These are phyloP conservation scores for Psilocybe cyanescens DNA, from an alignment of 768 basidiomycete species.

Conservation along the genomic window DNA sequence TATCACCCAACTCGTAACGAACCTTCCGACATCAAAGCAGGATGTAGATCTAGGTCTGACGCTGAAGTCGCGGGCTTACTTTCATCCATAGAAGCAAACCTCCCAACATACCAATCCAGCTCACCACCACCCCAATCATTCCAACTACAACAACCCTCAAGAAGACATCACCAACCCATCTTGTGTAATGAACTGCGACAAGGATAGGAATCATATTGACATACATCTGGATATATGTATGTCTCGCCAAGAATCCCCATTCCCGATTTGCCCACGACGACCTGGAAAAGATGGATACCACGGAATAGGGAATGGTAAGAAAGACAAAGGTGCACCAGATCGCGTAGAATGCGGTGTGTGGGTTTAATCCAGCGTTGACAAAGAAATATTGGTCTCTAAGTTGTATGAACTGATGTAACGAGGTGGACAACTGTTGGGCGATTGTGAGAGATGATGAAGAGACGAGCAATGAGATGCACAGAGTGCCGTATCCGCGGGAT, in stretches of 20 bases:
- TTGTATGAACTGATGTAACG: neutral
- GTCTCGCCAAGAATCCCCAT: constrained; percentile 22
- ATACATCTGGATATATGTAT: constrained; percentile 22
- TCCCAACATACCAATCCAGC: constrained; percentile 6
- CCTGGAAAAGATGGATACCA: constrained; percentile 20
- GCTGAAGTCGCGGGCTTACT: neutral
- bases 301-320: constrained; percentile 16
- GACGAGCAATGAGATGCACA: neutral
- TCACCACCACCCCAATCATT: constrained; percentile 1
- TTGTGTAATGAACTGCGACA: constrained; percentile 3
- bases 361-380: constrained; percentile 18
- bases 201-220: constrained; percentile 25
- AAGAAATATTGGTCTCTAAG: constrained; percentile 7
- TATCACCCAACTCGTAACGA: too few species aligned
- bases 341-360: constrained; percentile 17
- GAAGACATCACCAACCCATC: neutral
- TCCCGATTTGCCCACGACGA: constrained; percentile 15
- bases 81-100: neutral
- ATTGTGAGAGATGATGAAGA: neutral
- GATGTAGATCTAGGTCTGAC: neutral
- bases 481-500: neutral
- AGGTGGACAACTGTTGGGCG: neutral
- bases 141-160: neutral
- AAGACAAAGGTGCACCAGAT: constrained; percentile 23
- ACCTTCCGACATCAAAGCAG: neutral